These are phyloP conservation scores for Cyclospora cayetanensis DNA, from an alignment of 169 alveolate genomes.

Conservation along the genomic window DNA sequence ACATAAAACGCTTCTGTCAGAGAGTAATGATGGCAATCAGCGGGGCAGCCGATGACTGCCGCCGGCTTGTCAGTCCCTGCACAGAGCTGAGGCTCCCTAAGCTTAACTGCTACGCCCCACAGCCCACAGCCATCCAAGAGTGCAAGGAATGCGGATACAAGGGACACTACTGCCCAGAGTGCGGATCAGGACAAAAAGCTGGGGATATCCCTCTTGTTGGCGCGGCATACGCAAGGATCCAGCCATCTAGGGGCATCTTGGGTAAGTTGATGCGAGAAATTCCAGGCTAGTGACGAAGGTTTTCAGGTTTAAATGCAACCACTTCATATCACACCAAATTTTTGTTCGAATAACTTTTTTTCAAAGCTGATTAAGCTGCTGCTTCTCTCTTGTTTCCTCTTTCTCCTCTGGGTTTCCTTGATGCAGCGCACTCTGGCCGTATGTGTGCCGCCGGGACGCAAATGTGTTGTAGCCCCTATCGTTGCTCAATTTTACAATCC, in stretches of 20 bases:
- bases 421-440: too few species aligned
- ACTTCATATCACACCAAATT: too few species aligned
- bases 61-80: constrained; percentile 48
- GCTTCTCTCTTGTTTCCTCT: too few species aligned
- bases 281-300: background rate
- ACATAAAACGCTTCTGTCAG: constrained; percentile 32
- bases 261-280: background rate
- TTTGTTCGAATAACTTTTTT: too few species aligned
- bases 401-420: too few species aligned
- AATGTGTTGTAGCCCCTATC: too few species aligned
- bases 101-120: constrained; percentile 41
- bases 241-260: constrained; percentile 43
- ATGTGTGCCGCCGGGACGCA: too few species aligned
- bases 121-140: constrained; percentile 19
- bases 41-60: constrained; percentile 60
- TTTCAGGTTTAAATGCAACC: background rate
- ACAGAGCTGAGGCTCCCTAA: constrained; percentile 18
- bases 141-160: constrained; percentile 52
- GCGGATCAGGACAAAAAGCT: constrained; percentile 40
- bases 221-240: constrained; percentile 7
- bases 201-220: background rate
- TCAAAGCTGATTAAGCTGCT: too few species aligned
- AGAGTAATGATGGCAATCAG: constrained; percentile 35
- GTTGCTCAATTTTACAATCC: too few species aligned
- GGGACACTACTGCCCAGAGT: constrained; percentile 57